Percentiles rank a stretch among this genome's conserved stretches.
phyloP scores from a whole-genome alignment of 106 monocot genomes.

The Alisma plantagoaquatica region DNA sequence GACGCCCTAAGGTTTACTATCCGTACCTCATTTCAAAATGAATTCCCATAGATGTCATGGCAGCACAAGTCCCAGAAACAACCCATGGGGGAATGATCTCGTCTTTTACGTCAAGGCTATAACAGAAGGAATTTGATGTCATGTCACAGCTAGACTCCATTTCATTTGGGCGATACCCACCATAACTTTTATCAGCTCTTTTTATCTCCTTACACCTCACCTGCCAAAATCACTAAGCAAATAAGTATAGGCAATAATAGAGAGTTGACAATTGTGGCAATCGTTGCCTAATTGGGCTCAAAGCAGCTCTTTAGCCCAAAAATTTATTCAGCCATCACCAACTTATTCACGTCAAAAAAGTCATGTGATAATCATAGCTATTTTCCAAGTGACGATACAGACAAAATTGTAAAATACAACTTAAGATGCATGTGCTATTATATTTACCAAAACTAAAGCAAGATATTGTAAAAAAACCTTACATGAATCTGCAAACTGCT shows the following conservation, averaged over 20 bases:
- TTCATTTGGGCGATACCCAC: slow-evolving; percentile 20
- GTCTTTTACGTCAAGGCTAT: slow-evolving; percentile 83
- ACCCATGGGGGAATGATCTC: slow-evolving; percentile 78
- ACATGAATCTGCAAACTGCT: too few relatives aligned
- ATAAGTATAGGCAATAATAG: not conserved
- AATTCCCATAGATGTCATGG: slow-evolving; percentile 45
- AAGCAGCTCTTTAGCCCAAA: too few relatives aligned
- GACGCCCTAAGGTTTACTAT: too few relatives aligned
- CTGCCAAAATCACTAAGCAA: slow-evolving; percentile 15
- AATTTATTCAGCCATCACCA: too few relatives aligned
- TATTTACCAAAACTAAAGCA: not conserved
- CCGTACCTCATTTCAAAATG: slow-evolving; percentile 69
- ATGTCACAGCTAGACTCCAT: not conserved
- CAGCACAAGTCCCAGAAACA: slow-evolving; percentile 54
- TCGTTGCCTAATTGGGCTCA: too few relatives aligned
- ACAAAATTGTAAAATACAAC: not conserved
- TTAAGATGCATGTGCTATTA: not conserved
- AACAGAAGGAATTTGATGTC: slow-evolving; percentile 26
- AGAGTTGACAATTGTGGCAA: not conserved
- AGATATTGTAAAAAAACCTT: not conserved
- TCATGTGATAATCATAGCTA: not conserved
- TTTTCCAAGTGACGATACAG: not conserved
- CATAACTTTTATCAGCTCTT: slow-evolving; percentile 48
- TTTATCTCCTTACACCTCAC: slow-evolving; percentile 83
- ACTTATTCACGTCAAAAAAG: not conserved